Evolutionary conservation across 2,329 filamentous ascomycete genomes (phyloP).

Genomic region (Magnaporthiopsis incrustans): DNA sequence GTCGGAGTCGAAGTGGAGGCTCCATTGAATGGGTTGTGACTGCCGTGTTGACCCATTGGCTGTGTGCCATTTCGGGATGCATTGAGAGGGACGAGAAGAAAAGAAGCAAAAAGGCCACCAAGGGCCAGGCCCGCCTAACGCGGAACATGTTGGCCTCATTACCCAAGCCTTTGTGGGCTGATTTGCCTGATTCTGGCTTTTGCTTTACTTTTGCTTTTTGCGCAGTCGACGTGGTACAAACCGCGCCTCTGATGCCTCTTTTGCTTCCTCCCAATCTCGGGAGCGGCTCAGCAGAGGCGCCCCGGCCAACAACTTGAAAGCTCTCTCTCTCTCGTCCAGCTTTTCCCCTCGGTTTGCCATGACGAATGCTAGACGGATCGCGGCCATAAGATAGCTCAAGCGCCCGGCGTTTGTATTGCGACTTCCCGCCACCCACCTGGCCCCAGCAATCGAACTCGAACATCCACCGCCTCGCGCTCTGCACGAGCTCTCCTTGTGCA

Average conservation of each 20-base stretch:
- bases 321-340: background rate
- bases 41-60: background rate
- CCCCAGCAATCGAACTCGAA: background rate
- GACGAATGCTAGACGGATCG: background rate
- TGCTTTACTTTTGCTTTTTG: background rate
- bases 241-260: background rate
- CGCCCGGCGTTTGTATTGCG: slow-evolving; percentile 4
- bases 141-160: background rate
- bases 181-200: background rate
- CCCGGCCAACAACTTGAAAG: too few species aligned
- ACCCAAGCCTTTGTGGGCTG: background rate
- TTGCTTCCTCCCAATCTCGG: too few species aligned
- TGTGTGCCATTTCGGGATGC: background rate
- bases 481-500: background rate
- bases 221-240: background rate
- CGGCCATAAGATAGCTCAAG: background rate
- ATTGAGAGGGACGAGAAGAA: background rate
- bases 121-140: background rate
- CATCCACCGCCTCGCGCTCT: background rate
- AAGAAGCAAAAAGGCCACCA: background rate
- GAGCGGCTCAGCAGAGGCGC: too few species aligned
- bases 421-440: background rate
- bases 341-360: background rate
- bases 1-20: too few species aligned
- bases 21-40: background rate